phyloP scores from a whole-genome alignment of 441 rosid species.

The Daphne laureola region DNA sequence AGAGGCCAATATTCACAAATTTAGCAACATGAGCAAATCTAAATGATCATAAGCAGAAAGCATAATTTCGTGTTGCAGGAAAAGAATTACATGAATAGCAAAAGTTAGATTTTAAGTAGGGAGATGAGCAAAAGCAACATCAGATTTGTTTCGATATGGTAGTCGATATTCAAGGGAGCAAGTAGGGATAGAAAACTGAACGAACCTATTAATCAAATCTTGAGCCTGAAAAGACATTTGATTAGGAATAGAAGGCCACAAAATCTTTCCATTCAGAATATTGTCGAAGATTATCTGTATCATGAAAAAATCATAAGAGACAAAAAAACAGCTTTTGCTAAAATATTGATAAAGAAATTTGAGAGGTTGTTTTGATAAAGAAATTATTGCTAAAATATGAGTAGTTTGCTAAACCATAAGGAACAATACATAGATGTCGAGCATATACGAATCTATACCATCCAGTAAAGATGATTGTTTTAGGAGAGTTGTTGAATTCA shows the following conservation, averaged over 20 bases:
- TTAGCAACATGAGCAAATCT: too few relatives aligned
- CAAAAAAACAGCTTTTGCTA: slow-evolving; percentile 3
- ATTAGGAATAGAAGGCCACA: slow-evolving; percentile 70
- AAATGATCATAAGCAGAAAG: too few relatives aligned
- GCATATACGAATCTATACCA: not conserved
- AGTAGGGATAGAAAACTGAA: slow-evolving; percentile 7
- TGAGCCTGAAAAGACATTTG: slow-evolving; percentile 74
- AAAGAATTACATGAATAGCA: too few relatives aligned
- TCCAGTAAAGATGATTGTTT: too few relatives aligned
- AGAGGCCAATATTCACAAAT: too few relatives aligned
- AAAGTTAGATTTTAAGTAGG: not conserved
- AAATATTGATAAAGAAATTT: too few relatives aligned
- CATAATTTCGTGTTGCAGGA: too few relatives aligned
- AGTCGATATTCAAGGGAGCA: too few relatives aligned
- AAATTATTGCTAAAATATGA: too few relatives aligned
- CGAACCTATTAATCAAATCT: slow-evolving; percentile 73
- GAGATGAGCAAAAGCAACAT: slow-evolving; percentile 10
- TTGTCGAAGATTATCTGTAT: slow-evolving; percentile 76
- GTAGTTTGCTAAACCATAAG: not conserved
- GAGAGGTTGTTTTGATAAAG: too few relatives aligned
- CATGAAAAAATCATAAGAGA: slow-evolving; percentile 14
- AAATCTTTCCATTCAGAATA: slow-evolving; percentile 73
- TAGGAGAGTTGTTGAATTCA: too few relatives aligned
- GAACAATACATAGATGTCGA: not conserved
- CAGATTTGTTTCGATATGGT: not conserved